Evolutionary conservation across 441 rosid genomes (phyloP).

Genomic region (Bocquillonia castaneifolia): DNA sequence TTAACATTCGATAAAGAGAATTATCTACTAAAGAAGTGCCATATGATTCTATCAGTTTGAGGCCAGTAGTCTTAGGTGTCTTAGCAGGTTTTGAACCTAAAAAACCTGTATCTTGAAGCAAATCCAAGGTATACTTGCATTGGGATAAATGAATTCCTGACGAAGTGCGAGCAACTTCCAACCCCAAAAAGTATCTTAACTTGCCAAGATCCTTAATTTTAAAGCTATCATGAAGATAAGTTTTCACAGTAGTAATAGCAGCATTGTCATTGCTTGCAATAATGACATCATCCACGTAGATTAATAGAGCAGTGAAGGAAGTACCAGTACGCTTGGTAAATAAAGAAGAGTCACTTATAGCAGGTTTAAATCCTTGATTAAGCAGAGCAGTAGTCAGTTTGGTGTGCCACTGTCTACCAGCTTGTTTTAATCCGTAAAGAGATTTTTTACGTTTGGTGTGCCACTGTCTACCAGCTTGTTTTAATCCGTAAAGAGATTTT

Average conservation of each 20-base stretch:
- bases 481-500: background rate
- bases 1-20: background rate
- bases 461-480: background rate
- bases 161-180: background rate
- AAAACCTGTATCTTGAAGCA: background rate
- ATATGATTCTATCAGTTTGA: background rate
- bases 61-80: background rate
- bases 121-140: background rate
- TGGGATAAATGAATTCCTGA: background rate
- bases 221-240: too few species aligned
- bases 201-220: background rate
- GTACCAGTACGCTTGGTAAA: too few species aligned
- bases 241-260: too few species aligned
- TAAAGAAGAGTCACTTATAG: background rate
- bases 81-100: background rate
- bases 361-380: background rate
- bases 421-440: too few species aligned
- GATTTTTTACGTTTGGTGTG: too few species aligned
- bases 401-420: background rate
- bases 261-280: background rate
- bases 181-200: background rate
- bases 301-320: background rate
- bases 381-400: background rate
- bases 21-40: background rate
- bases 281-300: background rate